phyloP scores from a whole-genome alignment of 257 asterid genomes.

The Linderniella brevidens region DNA sequence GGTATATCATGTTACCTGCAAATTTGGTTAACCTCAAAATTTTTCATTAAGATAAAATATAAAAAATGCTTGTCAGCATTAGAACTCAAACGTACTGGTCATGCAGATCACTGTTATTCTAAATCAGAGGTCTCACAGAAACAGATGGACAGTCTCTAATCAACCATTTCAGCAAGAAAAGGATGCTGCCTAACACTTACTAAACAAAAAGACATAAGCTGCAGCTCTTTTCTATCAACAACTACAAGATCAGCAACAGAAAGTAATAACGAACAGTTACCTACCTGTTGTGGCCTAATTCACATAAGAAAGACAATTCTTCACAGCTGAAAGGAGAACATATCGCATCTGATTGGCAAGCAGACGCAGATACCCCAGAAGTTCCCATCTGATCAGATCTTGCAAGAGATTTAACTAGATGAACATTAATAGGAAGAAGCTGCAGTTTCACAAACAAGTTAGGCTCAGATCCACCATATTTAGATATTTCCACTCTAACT shows the following conservation, averaged over 20 bases:
- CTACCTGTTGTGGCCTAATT: constrained; percentile 83
- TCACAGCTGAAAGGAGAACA: constrained; percentile 85
- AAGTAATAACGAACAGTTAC: constrained; percentile 12
- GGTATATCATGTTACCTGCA: no score
- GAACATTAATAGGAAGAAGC: constrained; percentile 53
- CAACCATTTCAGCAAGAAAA: no score
- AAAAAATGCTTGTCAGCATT: no score
- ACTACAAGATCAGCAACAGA: background rate
- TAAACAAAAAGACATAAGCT: no score
- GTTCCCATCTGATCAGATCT: constrained; percentile 29
- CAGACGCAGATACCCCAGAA: constrained; percentile 34
- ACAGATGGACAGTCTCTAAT: no score
- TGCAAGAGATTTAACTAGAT: constrained; percentile 44
- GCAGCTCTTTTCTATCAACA: background rate
- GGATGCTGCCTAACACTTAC: background rate
- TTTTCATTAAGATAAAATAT: no score
- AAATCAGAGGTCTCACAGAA: no score
- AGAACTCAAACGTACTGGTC: no score
- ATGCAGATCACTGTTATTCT: no score
- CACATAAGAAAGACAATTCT: constrained; percentile 74
- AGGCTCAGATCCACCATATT: constrained; percentile 73
- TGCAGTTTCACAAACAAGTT: constrained; percentile 68
- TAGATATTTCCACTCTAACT: constrained; percentile 69
- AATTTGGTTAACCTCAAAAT: no score
- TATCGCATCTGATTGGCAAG: constrained; percentile 31